These are phyloP conservation scores for Chenopodium suecicum DNA, from an alignment of 148 eudicot species.

Conservation along the genomic window DNA sequence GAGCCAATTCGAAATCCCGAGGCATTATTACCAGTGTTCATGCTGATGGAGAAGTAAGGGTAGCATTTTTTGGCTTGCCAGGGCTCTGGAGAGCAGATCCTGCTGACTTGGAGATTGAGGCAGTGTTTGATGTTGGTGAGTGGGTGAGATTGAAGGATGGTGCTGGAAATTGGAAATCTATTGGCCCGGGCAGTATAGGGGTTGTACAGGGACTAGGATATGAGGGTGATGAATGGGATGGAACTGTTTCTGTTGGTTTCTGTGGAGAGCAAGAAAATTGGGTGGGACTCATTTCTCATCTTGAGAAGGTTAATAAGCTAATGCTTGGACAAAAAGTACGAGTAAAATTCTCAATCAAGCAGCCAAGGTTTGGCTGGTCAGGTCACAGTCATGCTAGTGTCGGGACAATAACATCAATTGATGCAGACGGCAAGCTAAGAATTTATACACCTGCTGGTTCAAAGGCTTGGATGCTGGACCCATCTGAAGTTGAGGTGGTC, in stretches of 20 bases:
- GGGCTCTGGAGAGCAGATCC: conserved; percentile 97
- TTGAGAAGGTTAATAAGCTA: conserved; percentile 59
- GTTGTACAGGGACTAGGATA: conserved; percentile 75
- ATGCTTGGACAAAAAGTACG: conserved; percentile 71
- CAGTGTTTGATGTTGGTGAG: conserved; percentile 82
- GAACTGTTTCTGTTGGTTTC: conserved; percentile 67
- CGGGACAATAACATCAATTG: conserved; percentile 78
- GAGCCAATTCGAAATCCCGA: conserved; percentile 58
- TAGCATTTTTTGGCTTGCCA: conserved; percentile 61
- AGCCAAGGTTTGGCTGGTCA: conserved; percentile 96
- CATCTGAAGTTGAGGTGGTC: conserved; percentile 80
- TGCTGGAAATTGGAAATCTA: conserved; percentile 68
- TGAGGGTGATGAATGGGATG: conserved; percentile 73
- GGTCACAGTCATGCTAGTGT: conserved; percentile 81
- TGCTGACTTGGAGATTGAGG: conserved; percentile 75
- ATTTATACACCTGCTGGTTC: conserved; percentile 88
- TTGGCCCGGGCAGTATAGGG: conserved; percentile 80
- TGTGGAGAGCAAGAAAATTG: conserved; percentile 94
- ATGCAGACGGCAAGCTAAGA: conserved; percentile 90
- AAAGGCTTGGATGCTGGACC: conserved; percentile 87
- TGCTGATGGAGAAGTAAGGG: conserved; percentile 91
- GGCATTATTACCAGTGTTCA: conserved; percentile 80
- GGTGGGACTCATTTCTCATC: conserved; percentile 62
- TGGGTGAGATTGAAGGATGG: conserved; percentile 72
- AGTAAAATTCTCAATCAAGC: conserved; percentile 63